phyloP scores from a whole-genome alignment of 257 asterid species.

The Solanum rostratum region DNA sequence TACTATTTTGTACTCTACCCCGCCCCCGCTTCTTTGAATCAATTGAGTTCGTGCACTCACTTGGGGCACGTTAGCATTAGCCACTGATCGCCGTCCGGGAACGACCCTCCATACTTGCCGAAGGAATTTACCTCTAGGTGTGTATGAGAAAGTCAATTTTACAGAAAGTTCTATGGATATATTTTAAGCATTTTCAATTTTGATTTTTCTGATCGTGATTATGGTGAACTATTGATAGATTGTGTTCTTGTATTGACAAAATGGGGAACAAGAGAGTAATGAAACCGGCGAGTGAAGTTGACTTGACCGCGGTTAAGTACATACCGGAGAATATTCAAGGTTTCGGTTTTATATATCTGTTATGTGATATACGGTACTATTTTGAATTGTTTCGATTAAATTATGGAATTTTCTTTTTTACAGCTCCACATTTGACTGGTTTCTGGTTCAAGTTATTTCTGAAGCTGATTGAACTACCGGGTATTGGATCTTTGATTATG shows the following conservation, averaged over 20 bases:
- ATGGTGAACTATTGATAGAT: background rate
- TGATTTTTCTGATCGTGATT: background rate
- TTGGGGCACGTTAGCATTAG: background rate
- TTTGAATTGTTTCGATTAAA: background rate
- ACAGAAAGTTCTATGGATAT: background rate
- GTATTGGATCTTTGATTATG: constrained; percentile 47
- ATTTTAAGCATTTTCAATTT: background rate
- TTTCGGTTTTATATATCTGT: background rate
- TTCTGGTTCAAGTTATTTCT: constrained; percentile 47
- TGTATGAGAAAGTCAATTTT: background rate
- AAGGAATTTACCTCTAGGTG: too few relatives aligned
- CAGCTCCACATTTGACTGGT: constrained; percentile 98
- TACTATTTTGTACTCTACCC: too few relatives aligned
- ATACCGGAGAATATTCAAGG: constrained; percentile 56
- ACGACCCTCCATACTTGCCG: background rate
- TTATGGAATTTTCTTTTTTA: background rate
- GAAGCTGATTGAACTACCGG: constrained; percentile 52
- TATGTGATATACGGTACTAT: background rate
- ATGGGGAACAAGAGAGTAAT: constrained; percentile 75
- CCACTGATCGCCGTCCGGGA: background rate
- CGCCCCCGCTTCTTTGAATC: too few relatives aligned
- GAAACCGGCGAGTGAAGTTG: constrained; percentile 73
- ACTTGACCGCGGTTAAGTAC: constrained; percentile 51
- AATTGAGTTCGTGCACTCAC: too few relatives aligned
- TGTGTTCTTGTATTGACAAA: background rate